These are phyloP conservation scores for Allium sativum DNA, from an alignment of 106 monocot species.

Conservation along the genomic window DNA sequence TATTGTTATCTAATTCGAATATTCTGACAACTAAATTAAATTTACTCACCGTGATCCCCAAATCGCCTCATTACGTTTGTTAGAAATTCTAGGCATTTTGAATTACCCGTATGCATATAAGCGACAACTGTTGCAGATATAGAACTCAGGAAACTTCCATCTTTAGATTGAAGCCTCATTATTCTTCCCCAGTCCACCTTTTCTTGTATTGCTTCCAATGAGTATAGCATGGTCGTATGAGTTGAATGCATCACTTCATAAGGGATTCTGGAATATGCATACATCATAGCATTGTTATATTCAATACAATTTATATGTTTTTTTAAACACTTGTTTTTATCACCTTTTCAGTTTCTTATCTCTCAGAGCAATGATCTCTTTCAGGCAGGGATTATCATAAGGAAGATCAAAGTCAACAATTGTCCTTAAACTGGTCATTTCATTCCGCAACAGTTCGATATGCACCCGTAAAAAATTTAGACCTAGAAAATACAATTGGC, in stretches of 20 bases:
- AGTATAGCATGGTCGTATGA: slow-evolving; percentile 20
- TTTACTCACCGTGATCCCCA: slow-evolving; percentile 5
- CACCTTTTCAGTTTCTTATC: slow-evolving; percentile 21
- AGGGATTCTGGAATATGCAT: slow-evolving; percentile 11
- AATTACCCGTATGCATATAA: slow-evolving; percentile 9
- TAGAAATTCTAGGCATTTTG: slow-evolving; percentile 5
- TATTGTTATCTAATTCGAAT: not conserved
- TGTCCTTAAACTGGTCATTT: not conserved
- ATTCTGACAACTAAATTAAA: not conserved
- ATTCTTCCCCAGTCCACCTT: slow-evolving; percentile 12
- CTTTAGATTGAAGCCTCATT: slow-evolving; percentile 6
- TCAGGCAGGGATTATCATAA: slow-evolving; percentile 2
- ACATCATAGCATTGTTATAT: not conserved
- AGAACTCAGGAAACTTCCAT: slow-evolving; percentile 5
- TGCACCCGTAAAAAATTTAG: not conserved
- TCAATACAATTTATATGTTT: not conserved
- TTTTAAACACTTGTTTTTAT: not conserved
- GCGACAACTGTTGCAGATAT: slow-evolving; percentile 4
- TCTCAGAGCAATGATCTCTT: slow-evolving; percentile 4
- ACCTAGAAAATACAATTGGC: slow-evolving; percentile 4
- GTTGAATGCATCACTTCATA: slow-evolving; percentile 15
- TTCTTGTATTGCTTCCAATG: slow-evolving; percentile 17
- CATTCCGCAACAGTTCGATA: not conserved
- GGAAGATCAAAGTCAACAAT: not conserved
- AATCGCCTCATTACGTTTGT: slow-evolving; percentile 5